Percentiles rank a stretch among this genome's conserved stretches.
Evolutionary conservation across 345 rosid genomes (phyloP).

Genomic region (Ailanthus altissimus): DNA sequence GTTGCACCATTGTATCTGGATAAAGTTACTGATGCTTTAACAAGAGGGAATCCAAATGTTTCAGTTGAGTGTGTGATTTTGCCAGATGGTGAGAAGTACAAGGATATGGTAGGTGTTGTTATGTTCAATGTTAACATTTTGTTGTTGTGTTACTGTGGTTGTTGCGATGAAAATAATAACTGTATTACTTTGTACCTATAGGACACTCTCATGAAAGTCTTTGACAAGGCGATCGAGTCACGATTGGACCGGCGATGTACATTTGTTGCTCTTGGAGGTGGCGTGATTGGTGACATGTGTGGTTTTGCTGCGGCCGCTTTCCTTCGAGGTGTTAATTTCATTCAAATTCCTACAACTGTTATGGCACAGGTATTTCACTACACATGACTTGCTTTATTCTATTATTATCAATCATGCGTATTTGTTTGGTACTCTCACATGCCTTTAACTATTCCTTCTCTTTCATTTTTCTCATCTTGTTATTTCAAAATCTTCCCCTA

Average conservation of each 20-base stretch:
- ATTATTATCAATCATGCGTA: neutral
- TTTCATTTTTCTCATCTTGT: conserved; percentile 6
- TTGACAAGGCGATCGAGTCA: conserved; percentile 92
- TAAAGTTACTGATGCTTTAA: conserved; percentile 74
- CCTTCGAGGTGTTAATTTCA: conserved; percentile 98
- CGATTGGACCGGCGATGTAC: conserved; percentile 81
- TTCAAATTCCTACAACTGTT: conserved; percentile 97
- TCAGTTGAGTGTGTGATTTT: conserved; percentile 80
- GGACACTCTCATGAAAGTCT: conserved; percentile 89
- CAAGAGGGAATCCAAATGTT: conserved; percentile 77
- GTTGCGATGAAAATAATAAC: conserved; percentile 4
- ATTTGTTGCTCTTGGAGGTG: conserved; percentile 97
- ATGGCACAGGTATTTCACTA: conserved; percentile 78
- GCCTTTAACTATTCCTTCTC: neutral
- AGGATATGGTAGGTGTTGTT: conserved; percentile 65
- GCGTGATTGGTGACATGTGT: conserved; percentile 97
- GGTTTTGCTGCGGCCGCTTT: conserved; percentile 95
- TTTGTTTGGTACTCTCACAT: neutral
- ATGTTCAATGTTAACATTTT: neutral
- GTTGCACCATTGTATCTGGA: conserved; percentile 78
- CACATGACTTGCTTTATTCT: neutral
- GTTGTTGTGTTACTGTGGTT: neutral
- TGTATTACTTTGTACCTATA: conserved; percentile 29
- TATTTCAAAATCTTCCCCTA: conserved; percentile 16
- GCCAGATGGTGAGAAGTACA: conserved; percentile 93